phyloP scores from a whole-genome alignment of 345 rosid genomes.

The Pistacia atlantica region DNA sequence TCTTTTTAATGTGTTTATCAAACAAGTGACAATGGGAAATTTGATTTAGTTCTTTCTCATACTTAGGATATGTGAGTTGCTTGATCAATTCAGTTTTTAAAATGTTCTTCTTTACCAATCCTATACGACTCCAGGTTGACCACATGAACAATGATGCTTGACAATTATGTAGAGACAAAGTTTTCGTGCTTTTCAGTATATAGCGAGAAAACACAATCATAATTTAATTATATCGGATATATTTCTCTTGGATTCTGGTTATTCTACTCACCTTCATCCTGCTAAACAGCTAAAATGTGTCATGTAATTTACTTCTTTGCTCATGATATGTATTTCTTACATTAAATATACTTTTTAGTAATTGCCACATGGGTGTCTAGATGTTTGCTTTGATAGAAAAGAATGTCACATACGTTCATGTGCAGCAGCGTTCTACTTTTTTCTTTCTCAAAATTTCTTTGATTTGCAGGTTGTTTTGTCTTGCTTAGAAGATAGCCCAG shows the following conservation, averaged over 20 bases:
- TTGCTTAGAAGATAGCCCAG: conserved; percentile 81
- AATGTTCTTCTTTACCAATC: not conserved
- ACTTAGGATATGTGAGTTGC: not conserved
- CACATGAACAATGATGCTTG: not conserved
- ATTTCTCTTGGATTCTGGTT: not conserved
- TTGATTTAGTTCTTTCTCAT: not conserved
- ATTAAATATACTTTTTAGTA: not conserved
- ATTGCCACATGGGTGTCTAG: not conserved
- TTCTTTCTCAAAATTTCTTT: not conserved
- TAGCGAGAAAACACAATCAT: not conserved
- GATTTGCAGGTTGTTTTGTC: conserved; percentile 76
- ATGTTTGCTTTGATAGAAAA: not conserved
- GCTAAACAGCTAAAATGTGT: not conserved
- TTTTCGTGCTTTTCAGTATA: not conserved
- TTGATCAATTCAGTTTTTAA: not conserved
- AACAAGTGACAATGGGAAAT: not conserved
- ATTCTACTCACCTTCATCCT: not conserved
- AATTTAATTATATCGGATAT: not conserved
- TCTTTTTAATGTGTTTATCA: not conserved
- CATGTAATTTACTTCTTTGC: not conserved
- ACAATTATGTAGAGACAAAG: not conserved
- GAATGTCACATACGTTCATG: not conserved
- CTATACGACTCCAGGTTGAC: not conserved
- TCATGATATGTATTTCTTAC: not conserved
- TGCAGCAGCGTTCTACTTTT: not conserved